These are phyloP conservation scores for Xylaria palmicola DNA, from an alignment of 495 filamentous ascomycete genomes.

Conservation along the genomic window DNA sequence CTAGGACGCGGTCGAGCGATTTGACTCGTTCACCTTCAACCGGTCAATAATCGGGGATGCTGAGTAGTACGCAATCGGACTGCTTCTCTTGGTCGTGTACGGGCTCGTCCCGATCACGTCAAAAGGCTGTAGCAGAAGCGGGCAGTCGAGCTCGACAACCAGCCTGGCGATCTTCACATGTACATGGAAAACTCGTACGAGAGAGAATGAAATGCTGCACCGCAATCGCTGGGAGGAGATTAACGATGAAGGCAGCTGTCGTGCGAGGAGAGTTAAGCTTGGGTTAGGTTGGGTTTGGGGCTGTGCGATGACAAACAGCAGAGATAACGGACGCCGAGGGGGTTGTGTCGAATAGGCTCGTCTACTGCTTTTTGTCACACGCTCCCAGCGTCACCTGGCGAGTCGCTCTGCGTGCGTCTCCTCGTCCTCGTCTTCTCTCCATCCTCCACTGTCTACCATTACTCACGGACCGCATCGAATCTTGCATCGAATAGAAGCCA, in stretches of 20 bases:
- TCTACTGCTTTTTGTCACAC: not conserved
- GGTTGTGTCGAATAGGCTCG: not conserved
- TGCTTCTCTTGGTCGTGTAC: conserved; percentile 1
- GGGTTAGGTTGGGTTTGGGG: conserved; percentile 7
- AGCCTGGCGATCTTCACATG: conserved; percentile 12
- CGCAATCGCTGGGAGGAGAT: not conserved
- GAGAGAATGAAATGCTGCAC: conserved; percentile 11
- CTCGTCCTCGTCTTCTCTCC: not conserved
- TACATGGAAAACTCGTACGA: conserved; percentile 7
- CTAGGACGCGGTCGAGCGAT: not conserved
- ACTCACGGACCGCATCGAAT: not conserved
- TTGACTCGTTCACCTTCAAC: conserved; percentile 16
- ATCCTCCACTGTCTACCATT: not conserved
- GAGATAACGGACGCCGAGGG: conserved; percentile 1
- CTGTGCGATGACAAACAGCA: conserved; percentile 11
- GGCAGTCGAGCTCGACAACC: conserved; percentile 1
- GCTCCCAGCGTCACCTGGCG: not conserved
- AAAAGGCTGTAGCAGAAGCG: not conserved
- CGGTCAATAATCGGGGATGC: conserved; percentile 12
- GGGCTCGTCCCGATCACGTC: not conserved
- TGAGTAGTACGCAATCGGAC: conserved; percentile 15
- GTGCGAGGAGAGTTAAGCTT: conserved; percentile 1
- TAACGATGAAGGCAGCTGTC: not conserved
- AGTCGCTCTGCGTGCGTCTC: not conserved
- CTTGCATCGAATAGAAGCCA: conserved; percentile 1